phyloP scores from a whole-genome alignment of 2,329 filamentous ascomycete genomes.

The Penicillium glabrum region DNA sequence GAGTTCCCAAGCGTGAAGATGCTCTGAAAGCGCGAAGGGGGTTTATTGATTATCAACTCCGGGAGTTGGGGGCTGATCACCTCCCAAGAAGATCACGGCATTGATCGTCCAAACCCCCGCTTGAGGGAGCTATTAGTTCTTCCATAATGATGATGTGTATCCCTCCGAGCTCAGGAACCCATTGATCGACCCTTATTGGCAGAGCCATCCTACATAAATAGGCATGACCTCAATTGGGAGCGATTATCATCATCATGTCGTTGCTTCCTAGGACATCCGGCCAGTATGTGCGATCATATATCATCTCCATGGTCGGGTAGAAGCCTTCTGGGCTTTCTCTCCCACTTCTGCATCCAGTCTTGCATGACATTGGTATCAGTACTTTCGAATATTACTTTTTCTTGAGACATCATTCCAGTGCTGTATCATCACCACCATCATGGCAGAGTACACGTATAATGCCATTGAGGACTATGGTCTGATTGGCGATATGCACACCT shows the following conservation, averaged over 20 bases:
- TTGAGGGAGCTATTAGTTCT: neutral
- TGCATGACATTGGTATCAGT: neutral
- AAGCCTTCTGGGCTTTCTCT: neutral
- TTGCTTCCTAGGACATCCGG: constrained; percentile 13
- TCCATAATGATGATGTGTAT: constrained; percentile 14
- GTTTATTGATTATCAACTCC: neutral
- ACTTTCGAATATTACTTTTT: neutral
- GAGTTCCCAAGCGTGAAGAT: neutral
- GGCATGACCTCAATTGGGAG: constrained; percentile 23
- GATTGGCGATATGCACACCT: constrained; percentile 79
- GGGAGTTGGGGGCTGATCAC: neutral
- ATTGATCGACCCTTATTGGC: neutral
- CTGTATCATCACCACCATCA: constrained; percentile 1
- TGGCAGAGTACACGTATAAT: constrained; percentile 22
- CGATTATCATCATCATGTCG: constrained; percentile 26
- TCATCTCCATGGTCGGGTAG: neutral
- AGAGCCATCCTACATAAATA: constrained; percentile 3
- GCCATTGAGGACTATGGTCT: constrained; percentile 74
- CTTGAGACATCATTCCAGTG: neutral
- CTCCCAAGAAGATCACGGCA: neutral
- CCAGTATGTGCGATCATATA: constrained; percentile 10
- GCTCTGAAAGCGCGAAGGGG: no score
- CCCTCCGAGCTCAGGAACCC: neutral
- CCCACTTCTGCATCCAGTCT: neutral
- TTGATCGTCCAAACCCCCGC: neutral